A percentile compares a stretch with the other conserved stretches of the same genome.
Evolutionary conservation across 441 rosid species (phyloP).

Genomic region (Breynia disticha): DNA sequence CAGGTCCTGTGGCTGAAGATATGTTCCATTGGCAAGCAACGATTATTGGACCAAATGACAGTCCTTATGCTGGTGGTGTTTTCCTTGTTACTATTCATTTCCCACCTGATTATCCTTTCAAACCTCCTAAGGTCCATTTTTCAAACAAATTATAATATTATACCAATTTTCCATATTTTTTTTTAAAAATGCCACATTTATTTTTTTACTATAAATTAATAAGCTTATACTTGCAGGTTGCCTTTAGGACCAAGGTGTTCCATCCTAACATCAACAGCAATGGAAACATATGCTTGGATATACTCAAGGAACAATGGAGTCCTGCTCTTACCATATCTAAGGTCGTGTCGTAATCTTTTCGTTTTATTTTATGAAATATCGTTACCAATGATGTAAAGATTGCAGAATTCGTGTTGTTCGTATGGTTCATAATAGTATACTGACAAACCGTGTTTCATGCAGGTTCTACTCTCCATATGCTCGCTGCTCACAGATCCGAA

Average conservation of each 20-base stretch:
- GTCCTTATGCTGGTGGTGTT: conserved; percentile 81
- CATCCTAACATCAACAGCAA: conserved; percentile 54
- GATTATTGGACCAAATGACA: conserved; percentile 72
- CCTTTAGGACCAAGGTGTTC: conserved; percentile 76
- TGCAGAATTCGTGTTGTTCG: too few relatives aligned
- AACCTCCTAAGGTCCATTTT: conserved; percentile 58
- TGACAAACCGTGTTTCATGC: conserved; percentile 10
- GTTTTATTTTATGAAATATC: not conserved
- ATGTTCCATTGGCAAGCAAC: conserved; percentile 91
- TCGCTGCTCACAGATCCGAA: conserved; percentile 68
- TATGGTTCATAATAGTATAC: too few relatives aligned
- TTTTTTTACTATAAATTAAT: not conserved
- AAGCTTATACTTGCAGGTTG: conserved; percentile 35
- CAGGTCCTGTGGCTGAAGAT: conserved; percentile 79
- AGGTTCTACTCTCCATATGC: conserved; percentile 58
- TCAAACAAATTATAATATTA: not conserved
- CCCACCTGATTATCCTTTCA: conserved; percentile 81
- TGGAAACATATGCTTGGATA: conserved; percentile 51
- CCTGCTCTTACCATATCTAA: conserved; percentile 47
- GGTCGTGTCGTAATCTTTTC: conserved; percentile 12
- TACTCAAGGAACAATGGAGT: conserved; percentile 56
- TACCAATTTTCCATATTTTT: not conserved
- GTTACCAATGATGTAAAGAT: too few relatives aligned
- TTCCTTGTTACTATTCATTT: conserved; percentile 71
- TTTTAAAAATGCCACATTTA: not conserved